A percentile compares a stretch with the other conserved stretches of the same genome.
Evolutionary conservation across 2,329 filamentous ascomycete species (phyloP).

Genomic region (Alternaria postmessia): DNA sequence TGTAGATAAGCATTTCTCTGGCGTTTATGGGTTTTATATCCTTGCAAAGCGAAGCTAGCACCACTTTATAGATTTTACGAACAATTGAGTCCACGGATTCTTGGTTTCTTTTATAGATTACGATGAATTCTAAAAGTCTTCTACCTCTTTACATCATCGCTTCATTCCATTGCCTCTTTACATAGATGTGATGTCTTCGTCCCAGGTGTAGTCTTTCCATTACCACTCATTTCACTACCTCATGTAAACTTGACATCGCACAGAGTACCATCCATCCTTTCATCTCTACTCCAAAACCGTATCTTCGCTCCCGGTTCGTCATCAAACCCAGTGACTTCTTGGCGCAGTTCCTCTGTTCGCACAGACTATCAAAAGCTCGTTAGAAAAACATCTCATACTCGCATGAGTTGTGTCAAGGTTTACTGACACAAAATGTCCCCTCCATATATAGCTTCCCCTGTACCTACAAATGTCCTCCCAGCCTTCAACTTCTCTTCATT

Average conservation of each 20-base stretch:
- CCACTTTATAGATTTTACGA: conserved; percentile 15
- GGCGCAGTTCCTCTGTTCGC: neutral
- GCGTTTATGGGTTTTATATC: conserved; percentile 15
- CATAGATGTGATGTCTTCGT: neutral
- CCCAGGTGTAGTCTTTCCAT: neutral
- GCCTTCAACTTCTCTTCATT: neutral
- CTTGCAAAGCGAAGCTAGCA: conserved; percentile 15
- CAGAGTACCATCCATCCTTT: neutral
- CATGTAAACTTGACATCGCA: neutral
- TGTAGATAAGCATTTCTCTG: conserved; percentile 12
- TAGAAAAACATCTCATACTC: neutral
- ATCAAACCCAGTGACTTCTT: neutral
- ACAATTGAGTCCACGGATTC: conserved; percentile 5
- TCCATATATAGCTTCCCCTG: neutral
- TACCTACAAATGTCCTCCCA: too few relatives aligned
- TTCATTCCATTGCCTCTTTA: conserved; percentile 49
- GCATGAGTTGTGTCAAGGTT: neutral
- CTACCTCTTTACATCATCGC: conserved; percentile 66
- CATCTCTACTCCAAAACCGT: neutral
- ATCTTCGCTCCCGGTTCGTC: neutral
- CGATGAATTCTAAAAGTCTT: conserved; percentile 49
- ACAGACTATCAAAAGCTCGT: neutral
- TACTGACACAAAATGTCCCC: neutral
- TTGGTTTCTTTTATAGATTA: conserved; percentile 3
- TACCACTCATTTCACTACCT: too few relatives aligned